Percentiles rank a stretch among this genome's conserved stretches.
These are phyloP conservation scores for Bauhinia variegata DNA, from an alignment of 306 rosid genomes.

Conservation along the genomic window DNA sequence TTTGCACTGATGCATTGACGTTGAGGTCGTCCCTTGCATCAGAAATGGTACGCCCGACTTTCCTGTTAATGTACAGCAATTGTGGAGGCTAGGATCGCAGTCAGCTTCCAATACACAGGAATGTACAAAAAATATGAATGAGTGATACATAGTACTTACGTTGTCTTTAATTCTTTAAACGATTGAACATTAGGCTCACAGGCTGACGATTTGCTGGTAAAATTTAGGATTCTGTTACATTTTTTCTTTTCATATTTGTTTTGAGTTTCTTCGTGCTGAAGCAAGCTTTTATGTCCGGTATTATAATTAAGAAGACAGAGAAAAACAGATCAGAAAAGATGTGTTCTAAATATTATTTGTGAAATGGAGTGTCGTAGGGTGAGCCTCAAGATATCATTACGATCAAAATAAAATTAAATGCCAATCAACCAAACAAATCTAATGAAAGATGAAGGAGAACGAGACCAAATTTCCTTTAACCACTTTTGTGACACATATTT, in stretches of 20 bases:
- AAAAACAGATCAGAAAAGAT: no score
- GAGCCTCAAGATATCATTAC: not conserved
- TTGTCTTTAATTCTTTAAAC: constrained; percentile 14
- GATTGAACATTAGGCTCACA: constrained; percentile 4
- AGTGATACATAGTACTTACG: not conserved
- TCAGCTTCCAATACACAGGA: constrained; percentile 15
- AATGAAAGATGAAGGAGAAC: constrained; percentile 22
- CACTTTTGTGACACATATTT: not conserved
- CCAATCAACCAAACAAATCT: constrained; percentile 27
- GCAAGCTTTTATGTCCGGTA: no score
- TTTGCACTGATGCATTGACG: constrained; percentile 1
- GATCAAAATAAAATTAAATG: not conserved
- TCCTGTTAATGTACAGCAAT: constrained; percentile 27
- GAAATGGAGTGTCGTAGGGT: not conserved
- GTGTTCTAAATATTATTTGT: no score
- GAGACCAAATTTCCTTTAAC: not conserved
- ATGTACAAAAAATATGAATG: constrained; percentile 37
- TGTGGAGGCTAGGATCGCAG: constrained; percentile 14
- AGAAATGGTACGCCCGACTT: constrained; percentile 12
- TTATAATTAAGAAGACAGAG: no score
- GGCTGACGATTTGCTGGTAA: constrained; percentile 21
- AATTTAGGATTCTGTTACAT: not conserved
- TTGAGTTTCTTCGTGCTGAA: no score
- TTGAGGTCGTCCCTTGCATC: constrained; percentile 19
- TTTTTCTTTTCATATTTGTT: no score